These are phyloP conservation scores for Sclerotiophoma versabilis DNA, from an alignment of 2,329 filamentous ascomycete species.

Conservation along the genomic window DNA sequence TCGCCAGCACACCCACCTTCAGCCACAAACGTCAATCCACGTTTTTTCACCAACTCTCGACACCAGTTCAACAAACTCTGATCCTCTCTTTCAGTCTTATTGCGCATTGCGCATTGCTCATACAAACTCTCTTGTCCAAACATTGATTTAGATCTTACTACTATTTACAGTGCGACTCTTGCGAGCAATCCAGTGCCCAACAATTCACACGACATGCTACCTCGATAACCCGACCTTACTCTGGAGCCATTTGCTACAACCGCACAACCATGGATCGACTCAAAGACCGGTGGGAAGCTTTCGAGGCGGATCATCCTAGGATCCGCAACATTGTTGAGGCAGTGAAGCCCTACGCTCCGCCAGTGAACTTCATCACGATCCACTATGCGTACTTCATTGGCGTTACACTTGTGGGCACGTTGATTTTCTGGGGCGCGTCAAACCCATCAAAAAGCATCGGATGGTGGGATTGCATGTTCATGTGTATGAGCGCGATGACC, in stretches of 20 bases:
- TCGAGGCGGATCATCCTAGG: conserved; percentile 14
- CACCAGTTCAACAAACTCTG: conserved; percentile 3
- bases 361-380: conserved; percentile 33
- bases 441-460: conserved; percentile 28
- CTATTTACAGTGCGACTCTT: conserved; percentile 11
- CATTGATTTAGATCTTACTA: conserved; percentile 9
- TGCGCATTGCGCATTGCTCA: conserved; percentile 3
- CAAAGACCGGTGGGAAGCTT: conserved; percentile 17
- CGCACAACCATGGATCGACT: conserved; percentile 15
- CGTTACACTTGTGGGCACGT: conserved; percentile 22
- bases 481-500: conserved; percentile 23
- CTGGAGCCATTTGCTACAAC: conserved; percentile 9
- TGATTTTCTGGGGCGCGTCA: conserved; percentile 34
- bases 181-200: conserved; percentile 5
- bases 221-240: conserved; percentile 12
- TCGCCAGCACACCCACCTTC: conserved; percentile 18
- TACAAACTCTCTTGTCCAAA: not conserved
- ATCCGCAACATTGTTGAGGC: conserved; percentile 18
- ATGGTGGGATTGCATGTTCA: conserved; percentile 35
- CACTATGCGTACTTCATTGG: conserved; percentile 33
- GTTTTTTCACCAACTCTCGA: conserved; percentile 1
- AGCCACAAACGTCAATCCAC: conserved; percentile 20
- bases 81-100: conserved; percentile 1
- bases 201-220: conserved; percentile 16
- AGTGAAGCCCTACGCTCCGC: conserved; percentile 28